Percentiles rank a stretch among this genome's conserved stretches.
These are phyloP conservation scores for Ehretia macrophylla DNA, from an alignment of 257 asterid genomes.

Conservation along the genomic window DNA sequence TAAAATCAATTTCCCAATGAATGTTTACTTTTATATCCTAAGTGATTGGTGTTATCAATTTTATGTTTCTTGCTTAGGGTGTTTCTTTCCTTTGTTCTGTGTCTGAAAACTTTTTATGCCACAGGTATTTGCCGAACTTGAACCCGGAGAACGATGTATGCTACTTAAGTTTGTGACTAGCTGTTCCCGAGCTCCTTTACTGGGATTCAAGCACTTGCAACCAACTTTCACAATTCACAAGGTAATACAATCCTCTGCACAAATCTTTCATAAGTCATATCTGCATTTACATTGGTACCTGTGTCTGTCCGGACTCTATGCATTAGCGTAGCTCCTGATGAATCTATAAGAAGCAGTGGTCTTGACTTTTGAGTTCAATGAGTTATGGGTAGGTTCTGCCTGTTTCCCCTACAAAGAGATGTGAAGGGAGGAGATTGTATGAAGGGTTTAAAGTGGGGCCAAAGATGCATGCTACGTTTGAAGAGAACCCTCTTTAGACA, in stretches of 20 bases:
- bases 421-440: background rate
- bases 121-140: slow-evolving; percentile 73
- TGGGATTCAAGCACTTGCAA: slow-evolving; percentile 93
- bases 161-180: slow-evolving; percentile 97
- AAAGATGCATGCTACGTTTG: background rate
- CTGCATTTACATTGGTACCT: too few species aligned
- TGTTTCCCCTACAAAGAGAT: background rate
- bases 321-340: too few species aligned
- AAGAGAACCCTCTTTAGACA: background rate
- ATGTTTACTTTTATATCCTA: too few species aligned
- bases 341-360: too few species aligned
- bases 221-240: slow-evolving; percentile 95
- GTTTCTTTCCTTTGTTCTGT: background rate
- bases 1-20: too few species aligned
- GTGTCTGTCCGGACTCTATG: too few species aligned
- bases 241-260: slow-evolving; percentile 30
- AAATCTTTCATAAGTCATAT: too few species aligned
- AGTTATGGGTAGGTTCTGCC: background rate
- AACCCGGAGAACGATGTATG: slow-evolving; percentile 87
- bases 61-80: too few species aligned
- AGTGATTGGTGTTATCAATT: background rate
- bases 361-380: too few species aligned
- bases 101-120: slow-evolving; percentile 15
- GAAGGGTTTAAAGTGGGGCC: background rate
- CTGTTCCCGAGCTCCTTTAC: slow-evolving; percentile 95